phyloP scores from a whole-genome alignment of 495 filamentous ascomycete genomes.

The Penicillium waksmanii region DNA sequence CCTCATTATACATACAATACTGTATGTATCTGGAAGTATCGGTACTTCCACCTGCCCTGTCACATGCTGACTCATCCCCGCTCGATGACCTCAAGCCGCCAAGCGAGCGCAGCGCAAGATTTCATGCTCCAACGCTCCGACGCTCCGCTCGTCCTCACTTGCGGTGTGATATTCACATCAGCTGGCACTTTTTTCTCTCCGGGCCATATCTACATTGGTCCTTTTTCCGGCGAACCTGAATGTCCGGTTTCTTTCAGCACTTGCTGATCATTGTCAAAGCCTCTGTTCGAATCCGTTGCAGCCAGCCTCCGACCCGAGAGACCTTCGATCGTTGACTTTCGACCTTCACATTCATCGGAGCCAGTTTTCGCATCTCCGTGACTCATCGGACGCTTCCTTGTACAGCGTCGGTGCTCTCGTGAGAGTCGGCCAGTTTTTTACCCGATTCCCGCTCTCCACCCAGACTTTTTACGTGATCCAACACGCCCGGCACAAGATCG shows the following conservation, averaged over 20 bases:
- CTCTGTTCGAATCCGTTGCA: neutral
- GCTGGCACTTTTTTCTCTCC: constrained; percentile 17
- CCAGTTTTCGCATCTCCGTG: neutral
- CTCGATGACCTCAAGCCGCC: constrained; percentile 30
- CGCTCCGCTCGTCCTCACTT: neutral
- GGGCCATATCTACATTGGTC: constrained; percentile 14
- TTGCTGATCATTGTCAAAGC: constrained; percentile 14
- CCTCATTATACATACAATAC: neutral
- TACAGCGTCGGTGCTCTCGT: neutral
- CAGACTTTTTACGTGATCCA: constrained; percentile 24
- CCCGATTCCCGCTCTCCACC: constrained; percentile 16
- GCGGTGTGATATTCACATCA: constrained; percentile 2
- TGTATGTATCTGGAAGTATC: neutral
- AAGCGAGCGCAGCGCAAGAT: constrained; percentile 15
- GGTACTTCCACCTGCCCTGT: neutral
- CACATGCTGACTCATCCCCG: constrained; percentile 26
- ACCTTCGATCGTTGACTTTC: neutral
- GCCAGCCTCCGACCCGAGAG: neutral
- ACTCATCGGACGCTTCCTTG: constrained; percentile 1
- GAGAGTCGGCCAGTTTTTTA: constrained; percentile 19
- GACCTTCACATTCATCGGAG: neutral
- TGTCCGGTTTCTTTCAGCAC: constrained; percentile 13
- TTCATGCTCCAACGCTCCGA: constrained; percentile 16
- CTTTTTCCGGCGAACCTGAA: constrained; percentile 11
- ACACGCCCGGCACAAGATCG: constrained; percentile 10